These are phyloP conservation scores for Gymnopilus junonius DNA, from an alignment of 768 basidiomycete genomes.

Conservation along the genomic window DNA sequence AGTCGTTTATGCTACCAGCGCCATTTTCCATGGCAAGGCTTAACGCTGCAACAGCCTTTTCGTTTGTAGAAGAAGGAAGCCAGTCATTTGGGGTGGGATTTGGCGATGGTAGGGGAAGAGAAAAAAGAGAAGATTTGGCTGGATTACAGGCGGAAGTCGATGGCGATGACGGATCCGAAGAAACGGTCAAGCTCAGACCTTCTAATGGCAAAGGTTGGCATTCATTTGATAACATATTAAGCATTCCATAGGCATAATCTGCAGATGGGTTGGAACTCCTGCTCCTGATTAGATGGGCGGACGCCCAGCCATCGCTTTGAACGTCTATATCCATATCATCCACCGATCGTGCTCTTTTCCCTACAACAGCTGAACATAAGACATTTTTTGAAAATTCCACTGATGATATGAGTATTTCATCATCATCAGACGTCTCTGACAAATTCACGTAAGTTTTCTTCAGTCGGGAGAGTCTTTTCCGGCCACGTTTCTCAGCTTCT, in stretches of 20 bases:
- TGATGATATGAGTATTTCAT: slow-evolving; percentile 61
- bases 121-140: slow-evolving; percentile 20
- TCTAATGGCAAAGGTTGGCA: not conserved
- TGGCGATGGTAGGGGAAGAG: slow-evolving; percentile 15
- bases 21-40: slow-evolving; percentile 32
- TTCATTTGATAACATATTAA: not conserved
- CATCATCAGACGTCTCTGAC: slow-evolving; percentile 51
- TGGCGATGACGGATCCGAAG: slow-evolving; percentile 8
- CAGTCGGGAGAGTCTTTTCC: slow-evolving; percentile 37
- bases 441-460: slow-evolving; percentile 19
- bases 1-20: slow-evolving; percentile 33
- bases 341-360: slow-evolving; percentile 48
- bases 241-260: slow-evolving; percentile 6
- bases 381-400: slow-evolving; percentile 35
- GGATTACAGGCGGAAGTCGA: slow-evolving; percentile 17
- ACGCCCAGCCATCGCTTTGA: slow-evolving; percentile 2
- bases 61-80: slow-evolving; percentile 14
- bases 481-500: slow-evolving; percentile 44
- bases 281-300: not conserved
- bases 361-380: slow-evolving; percentile 21
- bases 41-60: slow-evolving; percentile 28
- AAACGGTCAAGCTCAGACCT: not conserved
- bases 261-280: slow-evolving; percentile 4
- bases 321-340: slow-evolving; percentile 30
- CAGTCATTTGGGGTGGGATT: not conserved